Evolutionary conservation across 768 basidiomycete species (phyloP).

Genomic region (Strobilomyces confusus): DNA sequence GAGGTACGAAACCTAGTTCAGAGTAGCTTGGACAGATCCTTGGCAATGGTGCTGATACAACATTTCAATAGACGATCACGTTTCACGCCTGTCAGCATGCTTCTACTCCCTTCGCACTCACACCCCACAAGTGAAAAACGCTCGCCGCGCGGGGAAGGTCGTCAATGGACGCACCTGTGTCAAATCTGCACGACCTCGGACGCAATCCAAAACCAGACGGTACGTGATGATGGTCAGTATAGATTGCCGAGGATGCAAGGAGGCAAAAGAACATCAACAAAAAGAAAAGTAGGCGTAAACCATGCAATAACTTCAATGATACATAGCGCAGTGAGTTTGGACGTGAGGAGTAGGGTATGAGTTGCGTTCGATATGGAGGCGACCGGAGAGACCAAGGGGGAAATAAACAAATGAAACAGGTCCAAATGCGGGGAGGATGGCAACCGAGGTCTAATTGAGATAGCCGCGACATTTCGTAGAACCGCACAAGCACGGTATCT

Average conservation of each 20-base stretch:
- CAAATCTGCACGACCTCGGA: too few relatives aligned
- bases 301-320: slow-evolving; percentile 28
- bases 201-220: neutral
- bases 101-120: too few relatives aligned
- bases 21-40: too few relatives aligned
- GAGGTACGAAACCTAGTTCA: too few relatives aligned
- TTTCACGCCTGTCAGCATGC: too few relatives aligned
- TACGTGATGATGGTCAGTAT: slow-evolving; percentile 7
- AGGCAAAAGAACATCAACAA: slow-evolving; percentile 4
- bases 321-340: slow-evolving; percentile 29
- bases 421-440: neutral
- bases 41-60: too few relatives aligned
- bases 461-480: slow-evolving; percentile 89
- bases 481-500: slow-evolving; percentile 91
- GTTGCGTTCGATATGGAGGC: slow-evolving; percentile 10
- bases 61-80: too few relatives aligned
- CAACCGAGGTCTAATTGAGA: slow-evolving; percentile 67
- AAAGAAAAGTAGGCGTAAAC: neutral
- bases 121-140: too few relatives aligned
- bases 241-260: slow-evolving; percentile 16
- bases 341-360: slow-evolving; percentile 22
- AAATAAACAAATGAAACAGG: neutral
- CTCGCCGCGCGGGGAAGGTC: too few relatives aligned
- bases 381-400: slow-evolving; percentile 1
- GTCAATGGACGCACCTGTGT: too few relatives aligned